Conservation (phyloP, 2,329 filamentous ascomycete species). For the Ilyonectria mors-panacis region DNA sequence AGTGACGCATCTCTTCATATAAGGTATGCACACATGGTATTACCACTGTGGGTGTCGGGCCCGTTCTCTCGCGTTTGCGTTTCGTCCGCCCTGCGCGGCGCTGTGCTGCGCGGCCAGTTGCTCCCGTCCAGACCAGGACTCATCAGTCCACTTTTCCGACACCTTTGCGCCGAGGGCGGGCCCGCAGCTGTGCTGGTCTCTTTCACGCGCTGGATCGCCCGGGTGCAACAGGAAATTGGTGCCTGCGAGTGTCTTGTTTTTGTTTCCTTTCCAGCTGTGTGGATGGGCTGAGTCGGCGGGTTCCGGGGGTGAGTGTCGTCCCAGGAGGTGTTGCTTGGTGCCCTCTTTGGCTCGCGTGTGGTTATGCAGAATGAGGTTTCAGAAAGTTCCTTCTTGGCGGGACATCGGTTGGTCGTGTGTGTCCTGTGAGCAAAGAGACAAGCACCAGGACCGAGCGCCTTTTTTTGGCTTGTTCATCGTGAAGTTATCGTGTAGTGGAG, state of each 20-base stretch:
- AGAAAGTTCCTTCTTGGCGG: background rate
- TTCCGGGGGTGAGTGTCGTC: background rate
- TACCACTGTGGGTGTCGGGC: constrained; percentile 9
- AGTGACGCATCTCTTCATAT: background rate
- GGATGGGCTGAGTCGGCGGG: constrained; percentile 5
- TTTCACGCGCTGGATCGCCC: background rate
- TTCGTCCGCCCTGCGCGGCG: constrained; percentile 13
- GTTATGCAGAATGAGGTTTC: background rate
- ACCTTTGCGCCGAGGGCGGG: background rate
- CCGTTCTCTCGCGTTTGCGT: constrained; percentile 22
- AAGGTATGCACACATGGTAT: constrained; percentile 5
- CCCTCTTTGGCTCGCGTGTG: background rate
- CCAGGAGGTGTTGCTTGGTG: background rate
- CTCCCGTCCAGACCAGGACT: background rate
- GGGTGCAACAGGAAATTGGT: background rate
- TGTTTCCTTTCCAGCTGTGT: background rate
- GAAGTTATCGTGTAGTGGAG: background rate
- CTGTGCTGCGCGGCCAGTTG: constrained; percentile 1
- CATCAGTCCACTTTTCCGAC: constrained; percentile 3
- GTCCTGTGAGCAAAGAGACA: background rate
- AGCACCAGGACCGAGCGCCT: background rate
- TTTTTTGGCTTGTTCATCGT: background rate
- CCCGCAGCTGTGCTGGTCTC: background rate
- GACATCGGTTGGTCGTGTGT: background rate
- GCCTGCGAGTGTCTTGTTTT: background rate